phyloP scores from a whole-genome alignment of 2,329 filamentous ascomycete species.

The Ophiostoma triangulosporum region DNA sequence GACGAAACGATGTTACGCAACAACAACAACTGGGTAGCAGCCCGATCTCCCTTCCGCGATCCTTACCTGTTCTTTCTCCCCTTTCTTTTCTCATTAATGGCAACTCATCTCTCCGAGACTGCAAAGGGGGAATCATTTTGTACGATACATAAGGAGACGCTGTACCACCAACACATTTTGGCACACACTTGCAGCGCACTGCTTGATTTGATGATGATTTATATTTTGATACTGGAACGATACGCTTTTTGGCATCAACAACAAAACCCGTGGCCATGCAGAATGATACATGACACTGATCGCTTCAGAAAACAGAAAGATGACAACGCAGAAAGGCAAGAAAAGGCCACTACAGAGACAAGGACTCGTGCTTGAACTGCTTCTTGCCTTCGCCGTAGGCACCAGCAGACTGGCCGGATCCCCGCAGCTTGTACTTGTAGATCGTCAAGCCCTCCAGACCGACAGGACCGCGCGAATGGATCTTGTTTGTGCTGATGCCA shows the following conservation, averaged over 20 bases:
- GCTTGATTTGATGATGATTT: neutral
- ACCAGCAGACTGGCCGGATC: conserved; percentile 67
- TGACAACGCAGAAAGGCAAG: neutral
- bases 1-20: conserved; percentile 11
- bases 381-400: conserved; percentile 56
- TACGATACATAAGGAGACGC: neutral
- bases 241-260: neutral
- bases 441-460: conserved; percentile 91
- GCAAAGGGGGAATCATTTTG: neutral
- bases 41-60: neutral
- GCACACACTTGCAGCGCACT: neutral
- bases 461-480: conserved; percentile 85
- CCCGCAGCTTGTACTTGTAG: conserved; percentile 88
- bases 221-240: neutral
- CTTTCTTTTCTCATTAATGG: neutral
- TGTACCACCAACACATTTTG: neutral
- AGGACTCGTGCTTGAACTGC: conserved; percentile 43
- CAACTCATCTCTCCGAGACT: neutral
- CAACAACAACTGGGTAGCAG: neutral
- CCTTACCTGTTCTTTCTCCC: neutral
- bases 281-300: neutral
- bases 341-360: conserved; percentile 25
- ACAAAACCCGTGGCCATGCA: neutral
- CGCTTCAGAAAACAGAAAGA: neutral
- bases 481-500: conserved; percentile 97